Base-by-base conservation (phyloP, 192 early-diverging fungal genomes). In the Funneliformis geosporum region DNA sequence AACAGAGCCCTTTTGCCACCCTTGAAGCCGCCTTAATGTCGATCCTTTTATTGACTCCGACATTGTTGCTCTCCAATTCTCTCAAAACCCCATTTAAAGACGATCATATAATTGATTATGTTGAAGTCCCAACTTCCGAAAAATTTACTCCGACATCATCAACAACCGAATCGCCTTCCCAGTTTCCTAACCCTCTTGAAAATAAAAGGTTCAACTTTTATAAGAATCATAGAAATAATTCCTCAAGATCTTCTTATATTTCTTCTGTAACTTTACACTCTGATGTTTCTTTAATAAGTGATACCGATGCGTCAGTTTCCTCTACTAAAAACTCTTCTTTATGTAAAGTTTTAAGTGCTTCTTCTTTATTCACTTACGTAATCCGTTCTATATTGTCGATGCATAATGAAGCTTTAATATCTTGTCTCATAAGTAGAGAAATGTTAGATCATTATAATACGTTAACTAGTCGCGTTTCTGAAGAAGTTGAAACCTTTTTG, bases 11-110 rank as follows among this genome's bases (percentile, higher is more conserved):
- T 11, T 68, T 78, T 59, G 16, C 38, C 7, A 70, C 77, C 5
- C 68, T 78, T 33, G 77, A 78, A 69, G n/a, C 66, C 11, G 77
- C 77, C 4, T 33, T 69, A n/a, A 68, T 70, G 64, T 78, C 77
- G 10, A 78, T 78, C 33, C 25, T 78, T 42, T 69, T 70, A 42
- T 60, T 78, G 28, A 47, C 38, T 47, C 77, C 77, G n/a, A 55
- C 77, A 27, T 69, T 78, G 38, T 60, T 78, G 12, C 33, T 78
- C 9, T 1, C 28, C 0, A 78, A 60, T 59, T 6, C 67, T 33
- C 60, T 40, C 14, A 46, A 66, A 7, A 18, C 21, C 18, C n/a
- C 42, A 21, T n/a, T 8, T 10, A 25, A 60, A 60, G 33, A 75
- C 38, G 27, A 61, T 21, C 7, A 61, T 5, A 42, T 40, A 10